Base-by-base conservation (phyloP, 1,139 yeast species). In the Protomyces pachydermus region DNA sequence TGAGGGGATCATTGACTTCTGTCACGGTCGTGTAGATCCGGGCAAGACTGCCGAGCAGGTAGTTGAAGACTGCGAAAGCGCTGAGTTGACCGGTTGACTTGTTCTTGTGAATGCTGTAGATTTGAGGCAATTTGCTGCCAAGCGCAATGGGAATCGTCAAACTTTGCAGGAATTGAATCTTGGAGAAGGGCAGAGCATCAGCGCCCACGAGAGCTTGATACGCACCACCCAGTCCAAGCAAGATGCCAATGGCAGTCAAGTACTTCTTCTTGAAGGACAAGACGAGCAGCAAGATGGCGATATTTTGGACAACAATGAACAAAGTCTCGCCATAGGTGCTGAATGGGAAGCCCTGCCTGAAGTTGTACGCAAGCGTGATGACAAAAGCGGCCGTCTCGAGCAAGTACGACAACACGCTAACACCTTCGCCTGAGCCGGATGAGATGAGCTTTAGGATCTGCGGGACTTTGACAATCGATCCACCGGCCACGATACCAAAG, bases 11-110 rank as follows among this genome's bases (percentile, higher is more conserved):
- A 37, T 72, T 70, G 42, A 76, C 76, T 50, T 77, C 79, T 67
- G 79, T 81, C 52, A 80, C 63, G 0, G 86, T 82, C 45, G 88
- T 84, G 71, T 81, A 83, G 16, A 84, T 82, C 65, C 88, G 77
- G 34, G 83, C 81, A 39, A 81, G 73, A 2, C 86, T 78, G 0
- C 88, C 88, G 12, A 81, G 65, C 45, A 81, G 77, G 70, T 83
- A 82, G 65, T 84, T 86, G 61, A 80, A 77, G 50, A 84, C 81
- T 9, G 86, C 81, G 54, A 83, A 74, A 16, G 79, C 77, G 20
- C 85, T 79, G 68, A 84, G 77, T 70, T 83, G 85, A 32, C 80
- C 80, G 0, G 87, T 83, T 2, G 85, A 80, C 68, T 78, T 77
- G 70, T 80, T 78, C 58, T 73, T 74, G 69, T 77, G 75, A 70